phyloP scores from a whole-genome alignment of 495 filamentous ascomycete species.

The Umbilicaria muhlenbergii region DNA sequence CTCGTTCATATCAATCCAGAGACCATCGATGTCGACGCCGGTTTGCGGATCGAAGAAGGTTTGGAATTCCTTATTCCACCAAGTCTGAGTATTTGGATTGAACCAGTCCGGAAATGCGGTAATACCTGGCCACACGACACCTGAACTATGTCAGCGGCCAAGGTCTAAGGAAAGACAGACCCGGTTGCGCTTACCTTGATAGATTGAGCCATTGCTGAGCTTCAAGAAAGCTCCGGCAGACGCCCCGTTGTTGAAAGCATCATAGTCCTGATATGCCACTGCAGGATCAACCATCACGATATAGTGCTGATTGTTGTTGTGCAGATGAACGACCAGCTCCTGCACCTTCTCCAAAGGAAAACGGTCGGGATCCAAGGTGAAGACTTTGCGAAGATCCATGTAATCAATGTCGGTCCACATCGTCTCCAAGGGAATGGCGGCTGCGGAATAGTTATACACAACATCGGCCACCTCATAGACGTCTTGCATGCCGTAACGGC shows the following conservation, averaged over 20 bases:
- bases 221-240: slow-evolving; percentile 50
- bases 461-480: slow-evolving; percentile 65
- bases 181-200: slow-evolving; percentile 31
- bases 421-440: slow-evolving; percentile 66
- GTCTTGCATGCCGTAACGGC: slow-evolving; percentile 67
- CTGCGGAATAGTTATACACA: slow-evolving; percentile 61
- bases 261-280: slow-evolving; percentile 53
- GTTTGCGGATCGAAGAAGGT: slow-evolving; percentile 47
- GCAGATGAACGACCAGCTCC: slow-evolving; percentile 55
- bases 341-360: slow-evolving; percentile 54
- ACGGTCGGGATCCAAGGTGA: slow-evolving; percentile 58
- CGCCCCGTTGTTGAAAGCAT: slow-evolving; percentile 45
- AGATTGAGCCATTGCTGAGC: slow-evolving; percentile 46
- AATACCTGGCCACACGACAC: slow-evolving; percentile 74
- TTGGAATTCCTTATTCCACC: slow-evolving; percentile 60
- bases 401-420: slow-evolving; percentile 89
- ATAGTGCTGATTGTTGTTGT: slow-evolving; percentile 61
- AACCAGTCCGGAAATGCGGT: slow-evolving; percentile 83
- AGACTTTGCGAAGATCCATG: slow-evolving; percentile 52
- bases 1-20: slow-evolving; percentile 87
- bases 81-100: slow-evolving; percentile 43
- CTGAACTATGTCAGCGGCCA: slow-evolving; percentile 5
- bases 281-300: slow-evolving; percentile 84
- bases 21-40: slow-evolving; percentile 69
- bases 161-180: neutral